Conservation (phyloP, 352 stramenopile genomes). For the Bremia lactucae region DNA sequence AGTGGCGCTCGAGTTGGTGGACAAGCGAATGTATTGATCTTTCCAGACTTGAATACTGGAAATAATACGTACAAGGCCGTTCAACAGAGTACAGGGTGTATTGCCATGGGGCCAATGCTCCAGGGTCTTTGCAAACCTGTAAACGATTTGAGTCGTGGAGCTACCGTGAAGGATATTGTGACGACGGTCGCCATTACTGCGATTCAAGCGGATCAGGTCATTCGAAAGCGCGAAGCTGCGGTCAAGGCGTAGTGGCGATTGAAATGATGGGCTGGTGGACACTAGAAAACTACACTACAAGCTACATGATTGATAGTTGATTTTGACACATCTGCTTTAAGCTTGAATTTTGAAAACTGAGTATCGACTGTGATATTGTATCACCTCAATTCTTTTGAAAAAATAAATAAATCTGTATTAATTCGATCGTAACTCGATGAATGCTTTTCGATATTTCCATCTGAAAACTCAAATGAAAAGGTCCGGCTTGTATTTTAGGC, state of each 20-base stretch:
- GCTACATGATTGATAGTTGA: no score
- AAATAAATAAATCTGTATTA: no score
- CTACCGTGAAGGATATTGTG: slow-evolving; percentile 85
- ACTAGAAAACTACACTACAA: no score
- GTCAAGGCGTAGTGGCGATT: slow-evolving; percentile 10
- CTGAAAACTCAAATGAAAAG: no score
- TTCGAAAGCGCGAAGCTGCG: slow-evolving; percentile 19
- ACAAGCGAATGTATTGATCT: slow-evolving; percentile 79
- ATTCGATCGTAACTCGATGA: no score
- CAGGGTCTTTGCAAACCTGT: slow-evolving; percentile 82
- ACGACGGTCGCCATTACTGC: slow-evolving; percentile 84
- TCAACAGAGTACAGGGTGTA: slow-evolving; percentile 62
- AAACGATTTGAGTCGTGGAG: slow-evolving; percentile 83
- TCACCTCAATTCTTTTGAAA: no score
- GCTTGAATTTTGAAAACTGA: no score
- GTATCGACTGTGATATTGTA: no score
- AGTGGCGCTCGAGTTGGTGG: slow-evolving; percentile 54
- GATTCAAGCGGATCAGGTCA: slow-evolving; percentile 73
- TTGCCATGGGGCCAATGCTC: slow-evolving; percentile 83
- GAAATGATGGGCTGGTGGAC: slow-evolving; percentile 2
- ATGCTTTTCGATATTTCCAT: no score
- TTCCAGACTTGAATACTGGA: slow-evolving; percentile 81
- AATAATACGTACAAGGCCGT: slow-evolving; percentile 89
- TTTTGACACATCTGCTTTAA: no score
- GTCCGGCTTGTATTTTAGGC: no score